Evolutionary conservation across 2,329 filamentous ascomycete species (phyloP).

Genomic region (Ceratocystis cubensis): DNA sequence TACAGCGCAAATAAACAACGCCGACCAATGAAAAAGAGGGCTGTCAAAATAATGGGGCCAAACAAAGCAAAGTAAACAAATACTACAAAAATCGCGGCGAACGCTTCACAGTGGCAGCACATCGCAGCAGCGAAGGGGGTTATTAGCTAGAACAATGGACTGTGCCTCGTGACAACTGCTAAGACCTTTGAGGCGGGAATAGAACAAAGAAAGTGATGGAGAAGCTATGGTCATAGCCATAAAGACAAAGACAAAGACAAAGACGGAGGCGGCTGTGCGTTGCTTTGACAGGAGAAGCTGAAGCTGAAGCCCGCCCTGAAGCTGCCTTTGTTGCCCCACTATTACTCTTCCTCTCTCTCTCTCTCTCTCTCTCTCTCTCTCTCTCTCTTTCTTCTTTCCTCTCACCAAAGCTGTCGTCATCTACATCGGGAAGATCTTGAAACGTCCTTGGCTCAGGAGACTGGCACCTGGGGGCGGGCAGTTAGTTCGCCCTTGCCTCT

Average conservation of each 20-base stretch:
- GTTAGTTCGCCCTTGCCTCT: background rate
- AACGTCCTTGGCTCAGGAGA: background rate
- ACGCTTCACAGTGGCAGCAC: too few relatives aligned
- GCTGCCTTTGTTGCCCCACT: background rate
- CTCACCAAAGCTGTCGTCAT: background rate
- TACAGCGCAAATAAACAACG: too few relatives aligned
- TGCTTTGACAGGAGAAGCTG: background rate
- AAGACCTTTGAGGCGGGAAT: too few relatives aligned
- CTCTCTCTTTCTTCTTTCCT: background rate
- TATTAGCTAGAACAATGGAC: too few relatives aligned
- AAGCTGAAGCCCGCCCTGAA: conserved; percentile 1
- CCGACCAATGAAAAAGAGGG: background rate
- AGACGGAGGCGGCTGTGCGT: background rate
- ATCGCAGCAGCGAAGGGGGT: too few relatives aligned
- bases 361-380: background rate
- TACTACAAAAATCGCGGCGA: too few relatives aligned
- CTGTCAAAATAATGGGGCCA: background rate
- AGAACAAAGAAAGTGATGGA: too few relatives aligned
- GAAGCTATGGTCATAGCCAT: background rate
- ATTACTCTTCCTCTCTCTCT: background rate
- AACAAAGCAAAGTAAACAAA: background rate
- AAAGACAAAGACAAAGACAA: background rate
- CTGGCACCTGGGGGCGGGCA: background rate
- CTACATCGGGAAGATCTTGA: conserved; percentile 5
- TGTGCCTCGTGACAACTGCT: too few relatives aligned